These are phyloP conservation scores for Solanum verrucosum DNA, from an alignment of 257 asterid species.

Conservation along the genomic window DNA sequence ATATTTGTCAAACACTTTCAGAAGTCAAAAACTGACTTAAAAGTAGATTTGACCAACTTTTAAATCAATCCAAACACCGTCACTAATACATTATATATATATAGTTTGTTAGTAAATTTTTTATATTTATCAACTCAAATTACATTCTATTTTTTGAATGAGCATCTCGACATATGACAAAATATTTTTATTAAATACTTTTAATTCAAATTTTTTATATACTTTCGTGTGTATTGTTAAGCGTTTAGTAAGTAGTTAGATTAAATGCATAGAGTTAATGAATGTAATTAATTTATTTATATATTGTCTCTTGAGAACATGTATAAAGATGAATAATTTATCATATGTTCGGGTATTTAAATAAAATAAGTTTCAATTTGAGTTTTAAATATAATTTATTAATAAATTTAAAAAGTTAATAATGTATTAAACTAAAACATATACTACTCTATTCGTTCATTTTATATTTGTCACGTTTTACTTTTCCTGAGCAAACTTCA, in stretches of 20 bases:
- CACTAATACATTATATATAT: background rate
- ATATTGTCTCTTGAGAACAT: background rate
- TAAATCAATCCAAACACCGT: too few species aligned
- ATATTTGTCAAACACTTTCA: too few species aligned
- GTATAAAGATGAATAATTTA: background rate
- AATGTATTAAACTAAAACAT: background rate
- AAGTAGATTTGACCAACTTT: too few species aligned
- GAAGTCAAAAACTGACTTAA: too few species aligned
- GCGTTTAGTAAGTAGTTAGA: background rate
- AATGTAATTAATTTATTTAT: background rate
- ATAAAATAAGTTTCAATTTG: background rate
- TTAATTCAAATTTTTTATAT: background rate
- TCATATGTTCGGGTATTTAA: background rate
- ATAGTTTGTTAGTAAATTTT: background rate
- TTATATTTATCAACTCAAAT: background rate
- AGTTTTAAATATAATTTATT: background rate
- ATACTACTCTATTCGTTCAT: too few species aligned
- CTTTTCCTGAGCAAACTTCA: too few species aligned
- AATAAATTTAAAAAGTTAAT: background rate
- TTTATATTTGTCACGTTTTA: too few species aligned
- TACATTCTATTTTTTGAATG: background rate
- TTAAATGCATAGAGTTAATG: background rate
- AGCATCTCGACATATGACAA: background rate
- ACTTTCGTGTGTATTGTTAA: background rate
- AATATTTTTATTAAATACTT: background rate